Base-by-base conservation (phyloP, 2,329 filamentous ascomycete genomes). In the Alternaria angustiovoidea region DNA sequence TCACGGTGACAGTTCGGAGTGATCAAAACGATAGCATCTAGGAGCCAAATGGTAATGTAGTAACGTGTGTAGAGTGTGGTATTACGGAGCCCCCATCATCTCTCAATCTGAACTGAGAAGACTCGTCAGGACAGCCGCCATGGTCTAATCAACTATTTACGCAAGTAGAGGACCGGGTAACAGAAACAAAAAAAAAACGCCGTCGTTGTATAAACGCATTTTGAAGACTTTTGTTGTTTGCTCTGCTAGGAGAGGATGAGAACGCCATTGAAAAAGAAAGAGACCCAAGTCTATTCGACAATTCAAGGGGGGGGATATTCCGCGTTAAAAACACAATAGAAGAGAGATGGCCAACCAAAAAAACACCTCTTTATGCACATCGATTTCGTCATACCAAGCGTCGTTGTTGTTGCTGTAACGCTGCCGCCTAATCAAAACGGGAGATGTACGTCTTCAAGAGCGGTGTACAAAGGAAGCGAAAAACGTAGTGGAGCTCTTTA, bases 291-390 rank as follows among this genome's bases (percentile, higher is more conserved):
- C 70, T 71, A 71, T 51, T 24, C 11, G 39, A 42, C 51, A 43
- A 65, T 67, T 60, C 60, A 59, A 59, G n/a, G 22, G 52, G 57
- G 64, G 64, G 65, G 64, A 71, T 72, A 73, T 68, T 64, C 65
- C 59, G 62, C 65, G 60, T 56, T 38, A 32, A 56, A 49, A 42
- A 57, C 60, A 63, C 28, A 36, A 36, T 7, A 36, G 11, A 53
- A 61, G 39, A 66, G 55, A 59, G 48, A 53, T 59, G 49, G 56
- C 58, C 66, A 63, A 57, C 63, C 68, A 57, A 61, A 36, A 39
- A 68, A 69, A 73, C 72, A 73, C 71, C 72, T 64, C 67, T 75
- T 61, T 68, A 75, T 76, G 74, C 71, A 73, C 68, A 75, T 74
- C 70, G 67, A 64, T 54, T 38, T 73, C 70, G 67, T 75, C 14